Conservation (phyloP, 1,139 yeast species). For the Sugiyamaella xylanicola region DNA sequence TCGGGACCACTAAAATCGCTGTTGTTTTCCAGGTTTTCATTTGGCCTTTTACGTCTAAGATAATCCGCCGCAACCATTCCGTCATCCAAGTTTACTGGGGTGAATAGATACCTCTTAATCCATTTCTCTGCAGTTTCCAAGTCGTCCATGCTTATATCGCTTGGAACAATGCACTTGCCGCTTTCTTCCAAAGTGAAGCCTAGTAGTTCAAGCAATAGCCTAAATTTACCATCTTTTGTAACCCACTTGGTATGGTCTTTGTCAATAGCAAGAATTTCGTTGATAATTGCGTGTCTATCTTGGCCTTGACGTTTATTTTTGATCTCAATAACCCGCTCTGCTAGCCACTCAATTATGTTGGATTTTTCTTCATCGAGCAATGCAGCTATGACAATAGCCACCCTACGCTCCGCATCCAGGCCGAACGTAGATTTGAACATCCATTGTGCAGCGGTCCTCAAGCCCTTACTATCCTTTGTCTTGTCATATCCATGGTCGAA, state of each 20-base stretch:
- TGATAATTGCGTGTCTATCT: slow-evolving; percentile 14
- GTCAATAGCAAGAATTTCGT: slow-evolving; percentile 20
- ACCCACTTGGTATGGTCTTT: slow-evolving; percentile 24
- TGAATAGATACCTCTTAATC: slow-evolving; percentile 41
- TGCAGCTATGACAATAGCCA: slow-evolving; percentile 53
- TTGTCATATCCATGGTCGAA: slow-evolving; percentile 60
- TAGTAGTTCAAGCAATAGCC: slow-evolving; percentile 36
- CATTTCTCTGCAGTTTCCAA: slow-evolving; percentile 35
- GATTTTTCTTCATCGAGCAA: slow-evolving; percentile 51
- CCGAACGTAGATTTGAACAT: slow-evolving; percentile 34
- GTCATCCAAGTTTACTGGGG: slow-evolving; percentile 47
- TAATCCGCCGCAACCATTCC: slow-evolving; percentile 47
- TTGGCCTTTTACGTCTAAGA: slow-evolving; percentile 27
- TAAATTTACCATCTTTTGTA: slow-evolving; percentile 37
- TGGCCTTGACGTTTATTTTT: slow-evolving; percentile 26
- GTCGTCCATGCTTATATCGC: slow-evolving; percentile 29
- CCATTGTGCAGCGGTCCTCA: slow-evolving; percentile 28
- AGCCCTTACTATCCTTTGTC: slow-evolving; percentile 25
- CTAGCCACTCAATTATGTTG: slow-evolving; percentile 49
- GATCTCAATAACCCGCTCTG: slow-evolving; percentile 45
- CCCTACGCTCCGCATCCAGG: slow-evolving; percentile 35
- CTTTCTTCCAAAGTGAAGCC: slow-evolving; percentile 31
- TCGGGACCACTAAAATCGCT: slow-evolving; percentile 31
- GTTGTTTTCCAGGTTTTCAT: slow-evolving; percentile 18
- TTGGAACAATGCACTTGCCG: slow-evolving; percentile 27